A percentile compares a stretch with the other conserved stretches of the same genome.
phyloP scores from a whole-genome alignment of 2,329 filamentous ascomycete species.

The Colletotrichum incanum region DNA sequence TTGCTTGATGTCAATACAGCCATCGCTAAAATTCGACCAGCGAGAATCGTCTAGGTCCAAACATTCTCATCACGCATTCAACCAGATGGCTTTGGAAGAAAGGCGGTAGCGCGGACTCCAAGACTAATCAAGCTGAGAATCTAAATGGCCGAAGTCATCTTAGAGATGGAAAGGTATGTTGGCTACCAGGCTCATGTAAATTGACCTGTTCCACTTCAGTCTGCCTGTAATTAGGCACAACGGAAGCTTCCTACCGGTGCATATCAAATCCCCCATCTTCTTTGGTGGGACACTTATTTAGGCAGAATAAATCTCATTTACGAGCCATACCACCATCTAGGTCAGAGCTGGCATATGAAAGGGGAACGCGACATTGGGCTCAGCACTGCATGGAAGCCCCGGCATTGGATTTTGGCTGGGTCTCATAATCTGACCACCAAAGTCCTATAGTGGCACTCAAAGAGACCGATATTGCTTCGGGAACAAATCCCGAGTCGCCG shows the following conservation, averaged over 20 bases:
- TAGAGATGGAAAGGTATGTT: too few relatives aligned
- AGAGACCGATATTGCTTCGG: not conserved
- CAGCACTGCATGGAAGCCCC: not conserved
- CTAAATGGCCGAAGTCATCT: not conserved
- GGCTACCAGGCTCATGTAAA: too few relatives aligned
- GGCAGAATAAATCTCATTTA: conserved; percentile 5
- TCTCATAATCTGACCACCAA: too few relatives aligned
- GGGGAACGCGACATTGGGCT: not conserved
- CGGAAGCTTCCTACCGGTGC: conserved; percentile 12
- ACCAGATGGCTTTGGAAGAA: not conserved
- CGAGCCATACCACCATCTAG: not conserved
- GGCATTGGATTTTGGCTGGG: not conserved
- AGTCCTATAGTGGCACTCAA: not conserved
- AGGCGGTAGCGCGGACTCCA: not conserved
- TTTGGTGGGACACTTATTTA: conserved; percentile 8
- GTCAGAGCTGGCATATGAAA: not conserved
- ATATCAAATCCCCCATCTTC: not conserved
- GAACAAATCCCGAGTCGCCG: not conserved
- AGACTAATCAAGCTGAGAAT: not conserved
- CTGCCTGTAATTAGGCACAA: not conserved
- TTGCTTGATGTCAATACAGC: too few relatives aligned
- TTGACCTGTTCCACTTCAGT: not conserved
- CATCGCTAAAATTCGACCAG: not conserved
- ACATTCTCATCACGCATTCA: not conserved
- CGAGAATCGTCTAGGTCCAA: not conserved